These are phyloP conservation scores for Citropsis articulata DNA, from an alignment of 345 rosid species.

Conservation along the genomic window DNA sequence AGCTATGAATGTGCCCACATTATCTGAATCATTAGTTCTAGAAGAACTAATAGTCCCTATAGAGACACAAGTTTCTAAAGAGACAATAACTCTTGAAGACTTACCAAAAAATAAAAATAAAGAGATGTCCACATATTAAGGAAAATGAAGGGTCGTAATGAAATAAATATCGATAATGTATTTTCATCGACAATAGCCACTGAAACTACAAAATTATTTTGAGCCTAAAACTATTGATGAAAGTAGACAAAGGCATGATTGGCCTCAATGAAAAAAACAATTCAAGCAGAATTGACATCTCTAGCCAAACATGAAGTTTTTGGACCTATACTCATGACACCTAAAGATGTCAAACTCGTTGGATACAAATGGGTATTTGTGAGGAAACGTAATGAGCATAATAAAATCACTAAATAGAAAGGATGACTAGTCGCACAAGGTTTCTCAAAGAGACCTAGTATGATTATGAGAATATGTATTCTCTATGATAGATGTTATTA, in stretches of 20 bases:
- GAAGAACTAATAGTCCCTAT: no score
- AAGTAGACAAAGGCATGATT: background rate
- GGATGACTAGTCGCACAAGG: background rate
- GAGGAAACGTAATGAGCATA: background rate
- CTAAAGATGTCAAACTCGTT: background rate
- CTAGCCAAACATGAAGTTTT: background rate
- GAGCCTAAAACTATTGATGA: no score
- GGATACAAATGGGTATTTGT: background rate
- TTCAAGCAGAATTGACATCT: background rate
- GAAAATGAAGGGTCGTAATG: background rate
- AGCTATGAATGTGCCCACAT: no score
- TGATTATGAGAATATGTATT: background rate
- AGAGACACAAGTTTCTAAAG: no score
- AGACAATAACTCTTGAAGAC: background rate
- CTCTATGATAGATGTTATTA: background rate
- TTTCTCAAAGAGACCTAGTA: background rate
- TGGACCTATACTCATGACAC: background rate
- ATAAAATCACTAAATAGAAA: background rate
- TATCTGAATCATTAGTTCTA: no score
- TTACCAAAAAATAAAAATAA: background rate
- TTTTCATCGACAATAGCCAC: background rate
- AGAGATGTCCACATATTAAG: background rate
- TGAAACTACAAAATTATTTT: no score
- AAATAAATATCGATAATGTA: background rate
- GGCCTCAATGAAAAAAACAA: background rate